Evolutionary conservation across 306 rosid genomes (phyloP), one percentile per base, ranked within the genome.

Genomic region (Prunus dulcis): DNA sequence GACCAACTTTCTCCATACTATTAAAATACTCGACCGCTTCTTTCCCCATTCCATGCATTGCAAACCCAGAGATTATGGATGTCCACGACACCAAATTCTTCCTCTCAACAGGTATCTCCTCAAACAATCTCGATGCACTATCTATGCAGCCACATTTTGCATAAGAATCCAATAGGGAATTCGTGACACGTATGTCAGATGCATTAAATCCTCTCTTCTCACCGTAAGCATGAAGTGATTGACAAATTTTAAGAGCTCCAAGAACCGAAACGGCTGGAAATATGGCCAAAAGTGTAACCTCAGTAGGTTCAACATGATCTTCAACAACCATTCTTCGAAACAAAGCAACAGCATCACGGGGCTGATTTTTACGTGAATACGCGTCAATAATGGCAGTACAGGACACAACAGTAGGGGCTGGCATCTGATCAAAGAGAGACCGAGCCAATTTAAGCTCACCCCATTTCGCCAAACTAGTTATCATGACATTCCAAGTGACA

Each of bases 61-160:
- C 91, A 63, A 86, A 84, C 75, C 91, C 86, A 3, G 90, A 88
- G 55, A 92, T 87, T 18, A 84, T 76, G 10, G 97, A 83, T 52
- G 89, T 82, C 97, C 96, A 92, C 0, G 96, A 85, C 52, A 92
- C 91, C 79, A 87, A 58, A 80, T 89, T 88, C 83, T 74, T 92
- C 75, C 85, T 80, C 63, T 83, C 67, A 1, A 58, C 69, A 28
- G 88, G 66, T 71, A 87, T 85, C 83, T 85, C 97, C 60, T 57
- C 55, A 63, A 89, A 89, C 20, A 87, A 76, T 75, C 72, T 88
- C 15, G 76, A 66, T 6, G 91, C 82, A 76, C 90, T 84, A 62
- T 46, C 67, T 76, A 89, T 84, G 80, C 97, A 88, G 27, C 97
- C 97, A 57, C 96, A 91, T 76, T 91, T 91, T 1, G 97, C 88